A percentile compares a stretch with the other conserved stretches of the same genome.
phyloP scores from a whole-genome alignment of 2,329 filamentous ascomycete genomes.

The Trichophyton benhamiae region DNA sequence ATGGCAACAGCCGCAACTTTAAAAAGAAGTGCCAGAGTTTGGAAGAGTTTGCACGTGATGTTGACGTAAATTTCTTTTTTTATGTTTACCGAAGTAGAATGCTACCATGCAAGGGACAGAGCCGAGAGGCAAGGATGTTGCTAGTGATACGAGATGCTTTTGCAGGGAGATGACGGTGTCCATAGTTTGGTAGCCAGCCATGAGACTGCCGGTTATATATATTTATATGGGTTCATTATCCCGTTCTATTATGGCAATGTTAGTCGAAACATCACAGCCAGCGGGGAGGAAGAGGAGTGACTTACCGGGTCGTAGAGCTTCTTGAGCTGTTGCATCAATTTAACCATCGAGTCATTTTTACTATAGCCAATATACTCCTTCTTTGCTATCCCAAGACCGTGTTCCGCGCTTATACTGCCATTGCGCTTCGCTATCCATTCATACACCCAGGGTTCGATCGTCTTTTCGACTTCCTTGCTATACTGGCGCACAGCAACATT shows the following conservation, averaged over 20 bases:
- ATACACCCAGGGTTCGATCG: conserved; percentile 89
- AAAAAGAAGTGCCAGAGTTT: not conserved
- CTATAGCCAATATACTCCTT: conserved; percentile 93
- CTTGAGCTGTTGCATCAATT: conserved; percentile 92
- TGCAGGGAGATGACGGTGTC: too few species aligned
- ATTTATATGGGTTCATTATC: conserved; percentile 99
- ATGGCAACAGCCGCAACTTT: conserved; percentile 14
- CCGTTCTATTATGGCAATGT: conserved; percentile 52
- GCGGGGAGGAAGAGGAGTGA: conserved; percentile 8
- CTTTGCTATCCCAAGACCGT: conserved; percentile 88
- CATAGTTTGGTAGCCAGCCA: not conserved
- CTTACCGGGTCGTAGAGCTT: conserved; percentile 84
- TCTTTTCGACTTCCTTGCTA: conserved; percentile 74
- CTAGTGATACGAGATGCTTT: too few species aligned
- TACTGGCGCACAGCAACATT: conserved; percentile 76
- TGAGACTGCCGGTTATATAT: conserved; percentile 42
- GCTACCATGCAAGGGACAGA: not conserved
- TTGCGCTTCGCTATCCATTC: conserved; percentile 85
- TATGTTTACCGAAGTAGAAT: not conserved
- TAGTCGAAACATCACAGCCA: not conserved
- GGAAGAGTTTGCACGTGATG: not conserved
- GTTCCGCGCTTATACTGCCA: conserved; percentile 93
- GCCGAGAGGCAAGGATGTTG: too few species aligned
- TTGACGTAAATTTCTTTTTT: not conserved
- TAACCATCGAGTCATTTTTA: conserved; percentile 73